phyloP scores from a whole-genome alignment of 192 early-diverging fungal species.

The Radiomyces spectabilis region DNA sequence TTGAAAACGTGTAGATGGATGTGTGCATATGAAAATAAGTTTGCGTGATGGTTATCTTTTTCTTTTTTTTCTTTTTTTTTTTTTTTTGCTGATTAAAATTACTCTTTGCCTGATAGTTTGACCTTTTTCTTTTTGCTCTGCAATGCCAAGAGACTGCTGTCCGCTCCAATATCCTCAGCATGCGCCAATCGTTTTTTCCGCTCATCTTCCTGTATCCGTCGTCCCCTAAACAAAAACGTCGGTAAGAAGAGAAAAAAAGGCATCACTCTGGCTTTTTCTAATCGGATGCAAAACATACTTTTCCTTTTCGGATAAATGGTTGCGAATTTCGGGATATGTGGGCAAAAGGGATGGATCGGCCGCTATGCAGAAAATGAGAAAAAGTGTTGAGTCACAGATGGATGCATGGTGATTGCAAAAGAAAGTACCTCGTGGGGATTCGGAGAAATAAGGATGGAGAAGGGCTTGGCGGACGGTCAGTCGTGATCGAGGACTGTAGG shows the following conservation, averaged over 20 bases:
- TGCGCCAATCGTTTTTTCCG: conserved; percentile 18
- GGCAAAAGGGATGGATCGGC: conserved; percentile 44
- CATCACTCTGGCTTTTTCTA: background rate
- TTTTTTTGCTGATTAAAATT: no score
- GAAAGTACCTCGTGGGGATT: conserved; percentile 55
- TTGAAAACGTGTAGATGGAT: no score
- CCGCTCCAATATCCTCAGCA: background rate
- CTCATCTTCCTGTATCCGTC: conserved; percentile 20
- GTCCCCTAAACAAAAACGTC: conserved; percentile 1
- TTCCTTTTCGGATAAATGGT: conserved; percentile 30
- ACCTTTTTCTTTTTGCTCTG: conserved; percentile 1
- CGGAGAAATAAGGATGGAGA: conserved; percentile 67
- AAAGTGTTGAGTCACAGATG: background rate
- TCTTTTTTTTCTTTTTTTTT: no score
- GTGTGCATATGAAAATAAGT: no score
- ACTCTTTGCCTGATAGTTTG: no score
- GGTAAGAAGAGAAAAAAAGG: background rate
- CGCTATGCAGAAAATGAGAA: conserved; percentile 12
- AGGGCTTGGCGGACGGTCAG: conserved; percentile 59
- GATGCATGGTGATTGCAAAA: no score
- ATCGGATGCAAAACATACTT: conserved; percentile 12
- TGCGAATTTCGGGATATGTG: conserved; percentile 49
- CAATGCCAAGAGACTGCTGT: background rate
- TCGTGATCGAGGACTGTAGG: conserved; percentile 64
- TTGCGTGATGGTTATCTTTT: no score